phyloP scores from a whole-genome alignment of 192 early-diverging fungal species.

The Umbelopsis sp. region DNA sequence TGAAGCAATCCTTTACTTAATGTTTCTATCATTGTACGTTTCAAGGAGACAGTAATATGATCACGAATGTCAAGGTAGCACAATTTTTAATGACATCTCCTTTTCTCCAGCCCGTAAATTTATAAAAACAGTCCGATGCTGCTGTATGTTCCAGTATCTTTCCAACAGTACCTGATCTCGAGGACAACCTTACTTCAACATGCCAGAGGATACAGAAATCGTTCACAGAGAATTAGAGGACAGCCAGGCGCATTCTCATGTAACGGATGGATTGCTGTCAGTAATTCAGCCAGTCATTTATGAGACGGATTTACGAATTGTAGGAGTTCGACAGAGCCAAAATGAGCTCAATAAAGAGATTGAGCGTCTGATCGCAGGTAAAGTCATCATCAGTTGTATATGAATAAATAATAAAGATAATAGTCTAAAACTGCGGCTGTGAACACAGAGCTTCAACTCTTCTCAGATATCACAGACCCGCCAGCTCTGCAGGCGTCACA shows the following conservation, averaged over 20 bases:
- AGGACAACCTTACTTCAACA: neutral
- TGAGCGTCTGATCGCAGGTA: slow-evolving; percentile 58
- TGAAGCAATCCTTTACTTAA: no score
- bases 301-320: slow-evolving; percentile 55
- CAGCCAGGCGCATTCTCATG: neutral
- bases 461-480: slow-evolving; percentile 48
- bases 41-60: no score
- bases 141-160: no score
- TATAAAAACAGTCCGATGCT: no score
- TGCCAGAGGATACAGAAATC: neutral
- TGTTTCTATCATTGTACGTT: no score
- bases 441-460: slow-evolving; percentile 52
- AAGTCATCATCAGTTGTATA: neutral
- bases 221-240: neutral
- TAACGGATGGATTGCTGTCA: slow-evolving; percentile 42
- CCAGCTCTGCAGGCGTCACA: slow-evolving; percentile 51
- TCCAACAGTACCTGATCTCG: neutral
- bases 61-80: no score
- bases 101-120: no score
- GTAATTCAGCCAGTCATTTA: slow-evolving; percentile 48
- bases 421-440: neutral
- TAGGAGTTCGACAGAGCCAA: slow-evolving; percentile 53
- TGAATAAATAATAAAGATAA: neutral
- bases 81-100: no score
- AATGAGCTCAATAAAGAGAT: slow-evolving; percentile 58